Evolutionary conservation across 108 stramenopile genomes (phyloP), one percentile per base, ranked within the genome.

Genomic region (Fragilariopsis cylindrus): DNA sequence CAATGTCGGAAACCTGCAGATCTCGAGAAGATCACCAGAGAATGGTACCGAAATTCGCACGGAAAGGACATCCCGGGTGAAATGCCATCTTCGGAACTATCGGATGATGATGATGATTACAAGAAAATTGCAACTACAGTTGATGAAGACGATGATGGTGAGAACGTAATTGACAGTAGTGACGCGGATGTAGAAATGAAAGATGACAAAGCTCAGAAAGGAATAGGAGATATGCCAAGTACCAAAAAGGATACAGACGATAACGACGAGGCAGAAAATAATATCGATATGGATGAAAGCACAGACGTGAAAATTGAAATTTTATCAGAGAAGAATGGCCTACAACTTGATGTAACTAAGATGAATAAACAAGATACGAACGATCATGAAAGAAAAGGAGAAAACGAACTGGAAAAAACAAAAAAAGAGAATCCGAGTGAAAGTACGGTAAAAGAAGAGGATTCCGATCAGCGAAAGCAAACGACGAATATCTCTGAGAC

Each of bases 21-120:
- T 67, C 86, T 90, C 72, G 93, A 94, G 73, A 64, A 74, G 1
- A 72, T 92, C 19, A 87, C 92, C 1, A 76, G 91, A 45, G 48
- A 82, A 16, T 94, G 87, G 80, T 82, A 87, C 50, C 71, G 71
- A 39, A n/a, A 45, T n/a, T 76, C 87, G 5, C 73, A 78, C 39
- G 86, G 81, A 4, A 76, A 69, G 42, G 82, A 82, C 6, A 88
- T 94, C 73, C 89, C 89, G 0, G 92, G 91, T 41, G 71, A 78
- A 60, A 79, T 85, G 76, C 80, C 82, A 13, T 43, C 48, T 13
- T 56, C 55, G 21, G 81, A 81, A 16, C 75, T 75, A 41, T 75
- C 64, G 7, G 72, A 79, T 11, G 44, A 46, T 71, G 46, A 79
- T 60, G 12, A 73, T 65, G 57, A 81, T 55, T 60, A 66, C 65